Base-by-base conservation (phyloP, 345 rosid genomes). In the Litchi chinensis region DNA sequence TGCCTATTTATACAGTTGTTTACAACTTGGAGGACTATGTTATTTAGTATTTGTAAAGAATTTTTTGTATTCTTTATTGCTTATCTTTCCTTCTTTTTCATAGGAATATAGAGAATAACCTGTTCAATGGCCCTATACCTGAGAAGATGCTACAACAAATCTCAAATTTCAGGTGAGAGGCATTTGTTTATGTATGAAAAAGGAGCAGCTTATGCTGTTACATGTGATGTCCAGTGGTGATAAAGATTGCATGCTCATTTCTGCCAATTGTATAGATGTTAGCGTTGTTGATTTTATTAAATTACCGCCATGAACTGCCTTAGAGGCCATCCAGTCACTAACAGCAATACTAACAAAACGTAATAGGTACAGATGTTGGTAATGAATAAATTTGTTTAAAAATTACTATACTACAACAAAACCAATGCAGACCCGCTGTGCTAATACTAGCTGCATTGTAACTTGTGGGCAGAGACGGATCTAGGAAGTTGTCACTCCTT, bases 51-150 rank as follows among this genome's bases (percentile, higher is more conserved):
- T 28, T 10, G 18, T 52, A 9, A 9, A 52, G 70, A 78, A 68
- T 64, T 74, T 78, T 11, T 64, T 0, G 43, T 75, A 46, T 70
- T 40, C 26, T 21, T 64, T 52, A 32, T 37, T n/a, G 63, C 80
- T 62, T 46, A 28, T 76, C 48, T 65, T 77, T 70, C 12, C 66
- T 24, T 32, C 5, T 62, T 50, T 80, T 79, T 67, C 28, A 73
- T 92, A 97, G 99, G 93, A 93, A 97, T 79, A 70, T 97, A 80
- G 98, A 93, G 87, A 92, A 97, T 76, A 97, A 97, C 82, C 90
- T 84, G 74, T 97, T 97, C 83, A 43, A 84, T 46, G 99, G 99
- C 77, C 93, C 97, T 41, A 93, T 97, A 83, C 99, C 99, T 44
- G 91, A 86, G 7, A 89, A 90, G 76, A 44, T 97, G 81, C 90